Percentiles rank a stretch among this genome's conserved stretches.
Conservation (phyloP, 1,284 basidiomycete genomes). For the Marasmius oreades region DNA sequence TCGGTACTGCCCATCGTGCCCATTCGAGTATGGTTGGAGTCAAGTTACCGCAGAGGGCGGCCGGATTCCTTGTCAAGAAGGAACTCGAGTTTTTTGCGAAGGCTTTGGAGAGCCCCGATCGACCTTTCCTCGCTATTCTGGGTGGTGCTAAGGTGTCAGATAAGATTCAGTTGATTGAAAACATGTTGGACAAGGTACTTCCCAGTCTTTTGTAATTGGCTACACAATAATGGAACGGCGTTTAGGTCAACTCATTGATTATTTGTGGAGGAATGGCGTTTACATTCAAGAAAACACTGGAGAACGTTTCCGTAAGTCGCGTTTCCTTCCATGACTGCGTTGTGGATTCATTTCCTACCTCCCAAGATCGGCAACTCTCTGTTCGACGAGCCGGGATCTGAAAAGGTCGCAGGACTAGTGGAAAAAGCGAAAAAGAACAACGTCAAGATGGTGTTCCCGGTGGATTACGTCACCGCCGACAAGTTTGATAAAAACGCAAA, state of each 20-base stretch:
- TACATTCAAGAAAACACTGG: slow-evolving; percentile 96
- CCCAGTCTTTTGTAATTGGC: neutral
- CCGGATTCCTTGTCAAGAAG: slow-evolving; percentile 98
- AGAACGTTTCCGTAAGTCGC: slow-evolving; percentile 65
- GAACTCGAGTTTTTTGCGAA: slow-evolving; percentile 99
- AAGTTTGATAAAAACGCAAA: slow-evolving; percentile 93
- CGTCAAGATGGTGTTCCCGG: slow-evolving; percentile 94
- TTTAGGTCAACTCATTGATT: slow-evolving; percentile 89
- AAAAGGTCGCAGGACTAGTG: slow-evolving; percentile 83
- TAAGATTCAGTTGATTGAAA: slow-evolving; percentile 98
- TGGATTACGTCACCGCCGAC: slow-evolving; percentile 93
- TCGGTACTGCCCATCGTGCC: slow-evolving; percentile 97
- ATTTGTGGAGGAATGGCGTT: slow-evolving; percentile 99
- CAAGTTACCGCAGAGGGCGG: slow-evolving; percentile 88
- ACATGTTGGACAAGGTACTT: slow-evolving; percentile 95
- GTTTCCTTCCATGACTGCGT: slow-evolving; percentile 1
- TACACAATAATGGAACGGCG: slow-evolving; percentile 5
- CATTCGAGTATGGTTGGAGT: slow-evolving; percentile 99
- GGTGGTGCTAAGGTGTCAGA: slow-evolving; percentile 99
- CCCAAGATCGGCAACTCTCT: slow-evolving; percentile 89
- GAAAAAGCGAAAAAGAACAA: slow-evolving; percentile 94
- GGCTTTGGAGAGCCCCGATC: slow-evolving; percentile 91
- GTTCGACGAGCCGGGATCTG: slow-evolving; percentile 87
- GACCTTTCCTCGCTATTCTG: slow-evolving; percentile 97
- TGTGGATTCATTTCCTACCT: slow-evolving; percentile 8